Percentiles rank a stretch among this genome's conserved stretches.
Conservation (phyloP, 768 basidiomycete species). For the Phallus indusiatus region DNA sequence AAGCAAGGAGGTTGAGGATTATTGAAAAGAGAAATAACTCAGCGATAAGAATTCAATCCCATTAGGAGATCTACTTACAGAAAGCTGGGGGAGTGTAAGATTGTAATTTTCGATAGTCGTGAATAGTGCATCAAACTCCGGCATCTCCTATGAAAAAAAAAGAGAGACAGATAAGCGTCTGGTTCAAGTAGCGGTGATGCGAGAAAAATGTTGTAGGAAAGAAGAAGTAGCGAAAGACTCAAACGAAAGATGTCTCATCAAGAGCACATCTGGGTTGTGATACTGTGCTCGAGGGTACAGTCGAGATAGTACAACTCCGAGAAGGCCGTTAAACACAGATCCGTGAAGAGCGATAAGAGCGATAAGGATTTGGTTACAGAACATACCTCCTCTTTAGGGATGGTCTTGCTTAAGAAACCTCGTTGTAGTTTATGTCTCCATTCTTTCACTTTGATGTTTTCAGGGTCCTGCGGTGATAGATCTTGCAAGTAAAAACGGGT, state of each 20-base stretch:
- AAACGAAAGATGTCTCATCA: background rate
- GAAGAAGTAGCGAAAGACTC: background rate
- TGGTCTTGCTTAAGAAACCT: slow-evolving; percentile 54
- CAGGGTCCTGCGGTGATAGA: slow-evolving; percentile 35
- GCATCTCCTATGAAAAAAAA: slow-evolving; percentile 55
- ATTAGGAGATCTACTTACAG: slow-evolving; percentile 27
- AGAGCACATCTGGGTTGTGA: too few species aligned
- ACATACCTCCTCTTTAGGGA: slow-evolving; percentile 58
- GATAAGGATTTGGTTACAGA: background rate
- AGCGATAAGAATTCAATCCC: slow-evolving; percentile 15
- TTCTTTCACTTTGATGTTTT: slow-evolving; percentile 69
- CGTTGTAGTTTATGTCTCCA: slow-evolving; percentile 93
- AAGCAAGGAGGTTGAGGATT: background rate
- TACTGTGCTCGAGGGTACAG: too few species aligned
- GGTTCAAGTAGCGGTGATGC: background rate
- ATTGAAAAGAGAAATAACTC: background rate
- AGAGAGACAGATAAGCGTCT: background rate
- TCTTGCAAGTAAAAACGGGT: background rate
- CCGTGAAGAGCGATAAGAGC: background rate
- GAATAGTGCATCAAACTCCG: slow-evolving; percentile 60
- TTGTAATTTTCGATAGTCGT: slow-evolving; percentile 68
- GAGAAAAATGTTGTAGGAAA: background rate
- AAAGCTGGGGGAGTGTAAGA: slow-evolving; percentile 70
- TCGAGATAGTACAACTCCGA: background rate
- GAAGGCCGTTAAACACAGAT: background rate